Evolutionary conservation across 2,329 filamentous ascomycete species (phyloP).

Genomic region (Fusarium sp.): DNA sequence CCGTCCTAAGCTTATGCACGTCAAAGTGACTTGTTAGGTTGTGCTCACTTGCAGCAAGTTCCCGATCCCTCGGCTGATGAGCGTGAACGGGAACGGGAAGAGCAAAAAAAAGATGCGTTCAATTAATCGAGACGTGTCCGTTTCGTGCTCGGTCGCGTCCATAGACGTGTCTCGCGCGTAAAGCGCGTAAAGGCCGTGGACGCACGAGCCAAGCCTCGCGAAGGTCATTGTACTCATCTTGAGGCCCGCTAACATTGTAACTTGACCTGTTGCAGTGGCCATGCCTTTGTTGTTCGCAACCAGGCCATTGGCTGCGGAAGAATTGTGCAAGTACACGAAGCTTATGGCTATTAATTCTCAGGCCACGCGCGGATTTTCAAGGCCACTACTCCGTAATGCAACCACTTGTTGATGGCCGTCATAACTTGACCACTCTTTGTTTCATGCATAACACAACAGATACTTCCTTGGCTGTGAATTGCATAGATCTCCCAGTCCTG

Average conservation of each 20-base stretch:
- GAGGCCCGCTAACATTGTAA: slow-evolving; percentile 8
- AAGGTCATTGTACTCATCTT: not conserved
- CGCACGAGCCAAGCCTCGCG: slow-evolving; percentile 27
- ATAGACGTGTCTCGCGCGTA: slow-evolving; percentile 40
- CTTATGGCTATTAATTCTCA: slow-evolving; percentile 11
- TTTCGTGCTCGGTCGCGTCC: slow-evolving; percentile 54
- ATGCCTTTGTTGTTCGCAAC: slow-evolving; percentile 3
- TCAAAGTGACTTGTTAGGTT: slow-evolving; percentile 34
- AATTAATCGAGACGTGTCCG: slow-evolving; percentile 53
- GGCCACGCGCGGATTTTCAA: slow-evolving; percentile 12
- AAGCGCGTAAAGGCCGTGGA: slow-evolving; percentile 37
- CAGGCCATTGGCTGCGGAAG: not conserved
- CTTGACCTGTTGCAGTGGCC: slow-evolving; percentile 8
- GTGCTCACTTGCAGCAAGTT: slow-evolving; percentile 33
- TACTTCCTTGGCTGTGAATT: not conserved
- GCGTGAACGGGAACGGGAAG: slow-evolving; percentile 12
- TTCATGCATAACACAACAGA: not conserved
- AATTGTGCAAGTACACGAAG: slow-evolving; percentile 3
- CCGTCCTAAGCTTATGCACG: slow-evolving; percentile 26
- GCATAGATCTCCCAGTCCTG: not conserved
- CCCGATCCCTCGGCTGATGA: slow-evolving; percentile 16
- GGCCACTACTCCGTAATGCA: slow-evolving; percentile 37
- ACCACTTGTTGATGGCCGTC: slow-evolving; percentile 30
- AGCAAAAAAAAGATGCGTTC: slow-evolving; percentile 36
- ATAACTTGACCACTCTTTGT: slow-evolving; percentile 8